These are phyloP conservation scores for Arthromyces matolae DNA, from an alignment of 768 basidiomycete species.

Conservation along the genomic window DNA sequence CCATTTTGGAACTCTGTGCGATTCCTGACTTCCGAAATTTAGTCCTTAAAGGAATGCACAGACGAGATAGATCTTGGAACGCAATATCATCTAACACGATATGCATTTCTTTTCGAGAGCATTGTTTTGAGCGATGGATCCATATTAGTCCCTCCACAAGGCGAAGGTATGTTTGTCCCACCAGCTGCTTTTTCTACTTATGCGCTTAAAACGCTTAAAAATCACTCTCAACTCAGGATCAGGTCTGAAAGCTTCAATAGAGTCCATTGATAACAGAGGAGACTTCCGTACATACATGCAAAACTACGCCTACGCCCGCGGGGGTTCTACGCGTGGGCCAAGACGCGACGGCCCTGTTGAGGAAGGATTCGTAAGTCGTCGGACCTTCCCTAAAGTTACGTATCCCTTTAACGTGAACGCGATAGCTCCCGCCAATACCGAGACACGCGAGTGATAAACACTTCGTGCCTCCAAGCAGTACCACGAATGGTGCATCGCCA, in stretches of 20 bases:
- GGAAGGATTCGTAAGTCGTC: constrained; percentile 87
- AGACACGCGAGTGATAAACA: constrained; percentile 31
- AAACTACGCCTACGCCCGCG: constrained; percentile 91
- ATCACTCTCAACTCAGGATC: constrained; percentile 32
- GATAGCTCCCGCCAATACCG: constrained; percentile 61
- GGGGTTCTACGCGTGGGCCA: constrained; percentile 63
- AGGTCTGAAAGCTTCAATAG: constrained; percentile 83
- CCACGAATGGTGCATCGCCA: constrained; percentile 45
- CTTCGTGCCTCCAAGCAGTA: constrained; percentile 20
- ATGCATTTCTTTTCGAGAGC: constrained; percentile 91
- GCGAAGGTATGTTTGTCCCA: constrained; percentile 48
- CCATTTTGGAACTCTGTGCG: not conserved
- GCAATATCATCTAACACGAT: constrained; percentile 93
- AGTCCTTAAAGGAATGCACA: constrained; percentile 91
- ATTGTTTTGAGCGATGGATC: constrained; percentile 86
- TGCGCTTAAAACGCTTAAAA: constrained; percentile 1
- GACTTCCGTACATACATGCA: constrained; percentile 99
- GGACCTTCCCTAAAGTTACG: constrained; percentile 3
- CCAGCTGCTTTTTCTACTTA: not conserved
- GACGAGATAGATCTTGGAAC: constrained; percentile 98
- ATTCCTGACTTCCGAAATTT: not conserved
- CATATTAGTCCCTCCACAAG: constrained; percentile 70
- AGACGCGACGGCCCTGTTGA: constrained; percentile 86
- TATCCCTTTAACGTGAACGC: not conserved
- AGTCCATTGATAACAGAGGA: constrained; percentile 88